Evolutionary conservation across 78 protist species (phyloP).

Genomic region (Chrysochromulina parva): DNA sequence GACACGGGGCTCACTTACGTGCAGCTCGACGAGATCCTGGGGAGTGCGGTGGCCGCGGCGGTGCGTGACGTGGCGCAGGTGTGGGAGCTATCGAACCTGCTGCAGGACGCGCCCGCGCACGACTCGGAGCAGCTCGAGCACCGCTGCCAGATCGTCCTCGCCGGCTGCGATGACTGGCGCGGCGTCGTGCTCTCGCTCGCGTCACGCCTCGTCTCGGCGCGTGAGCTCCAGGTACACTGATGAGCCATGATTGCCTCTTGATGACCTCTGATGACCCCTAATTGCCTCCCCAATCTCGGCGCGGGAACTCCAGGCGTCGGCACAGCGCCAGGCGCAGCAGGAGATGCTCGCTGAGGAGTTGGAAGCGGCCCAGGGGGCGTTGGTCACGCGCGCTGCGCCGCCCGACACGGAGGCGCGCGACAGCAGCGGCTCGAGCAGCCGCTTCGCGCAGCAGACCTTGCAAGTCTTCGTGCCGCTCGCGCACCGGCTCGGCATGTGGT

Average conservation of each 20-base stretch:
- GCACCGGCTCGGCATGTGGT: conserved; percentile 11
- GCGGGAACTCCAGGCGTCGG: too few species aligned
- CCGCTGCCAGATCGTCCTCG: not conserved
- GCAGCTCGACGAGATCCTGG: not conserved
- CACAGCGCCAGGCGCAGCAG: too few species aligned
- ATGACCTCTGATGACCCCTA: too few species aligned
- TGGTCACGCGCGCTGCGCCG: too few species aligned
- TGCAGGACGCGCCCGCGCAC: not conserved
- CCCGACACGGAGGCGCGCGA: not conserved
- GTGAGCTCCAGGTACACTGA: not conserved
- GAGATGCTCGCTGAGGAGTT: too few species aligned
- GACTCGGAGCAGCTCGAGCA: not conserved
- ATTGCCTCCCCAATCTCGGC: too few species aligned
- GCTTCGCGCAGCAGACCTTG: not conserved
- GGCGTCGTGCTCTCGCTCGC: conserved; percentile 13
- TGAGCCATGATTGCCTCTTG: too few species aligned
- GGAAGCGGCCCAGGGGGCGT: too few species aligned
- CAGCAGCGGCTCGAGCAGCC: too few species aligned
- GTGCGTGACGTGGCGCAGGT: not conserved
- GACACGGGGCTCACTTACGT: not conserved
- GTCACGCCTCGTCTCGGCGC: not conserved
- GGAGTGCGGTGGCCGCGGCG: not conserved
- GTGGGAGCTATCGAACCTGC: not conserved
- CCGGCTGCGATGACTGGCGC: conserved; percentile 13
- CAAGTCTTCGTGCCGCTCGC: conserved; percentile 12